Evolutionary conservation across 495 filamentous ascomycete species (phyloP).

Genomic region (Podospora bellae-mahoneyi): DNA sequence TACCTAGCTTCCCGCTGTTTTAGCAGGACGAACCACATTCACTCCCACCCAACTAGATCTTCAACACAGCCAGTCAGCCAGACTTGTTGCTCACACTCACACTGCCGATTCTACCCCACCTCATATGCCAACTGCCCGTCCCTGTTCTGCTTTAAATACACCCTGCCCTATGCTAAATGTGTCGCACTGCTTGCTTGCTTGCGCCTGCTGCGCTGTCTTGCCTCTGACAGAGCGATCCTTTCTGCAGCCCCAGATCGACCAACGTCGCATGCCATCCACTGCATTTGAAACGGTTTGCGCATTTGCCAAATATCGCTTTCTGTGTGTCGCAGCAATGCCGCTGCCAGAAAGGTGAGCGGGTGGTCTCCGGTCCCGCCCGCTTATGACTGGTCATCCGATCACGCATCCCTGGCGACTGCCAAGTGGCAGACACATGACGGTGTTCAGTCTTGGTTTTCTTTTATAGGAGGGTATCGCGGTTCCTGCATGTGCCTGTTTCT

Average conservation of each 20-base stretch:
- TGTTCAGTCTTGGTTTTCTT: background rate
- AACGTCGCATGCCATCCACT: background rate
- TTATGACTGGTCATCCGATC: background rate
- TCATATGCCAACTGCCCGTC: background rate
- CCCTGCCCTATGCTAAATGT: background rate
- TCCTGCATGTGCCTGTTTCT: background rate
- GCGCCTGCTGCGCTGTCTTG: background rate
- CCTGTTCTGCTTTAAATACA: background rate
- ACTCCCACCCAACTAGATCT: background rate
- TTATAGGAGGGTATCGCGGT: background rate
- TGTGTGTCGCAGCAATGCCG: background rate
- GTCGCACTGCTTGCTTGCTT: background rate
- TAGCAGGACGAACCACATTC: background rate
- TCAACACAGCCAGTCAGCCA: background rate
- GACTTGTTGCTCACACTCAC: background rate
- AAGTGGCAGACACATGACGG: background rate
- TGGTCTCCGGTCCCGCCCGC: background rate
- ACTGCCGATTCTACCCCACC: background rate
- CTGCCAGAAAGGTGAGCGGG: background rate
- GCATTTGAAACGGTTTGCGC: background rate
- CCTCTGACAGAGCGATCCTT: background rate
- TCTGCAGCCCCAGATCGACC: conserved; percentile 2
- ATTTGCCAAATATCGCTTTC: conserved; percentile 13
- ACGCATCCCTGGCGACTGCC: background rate
- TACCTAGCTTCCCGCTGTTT: background rate